Conservation (phyloP, 2,329 filamentous ascomycete genomes). For the Pyricularia sp. region DNA sequence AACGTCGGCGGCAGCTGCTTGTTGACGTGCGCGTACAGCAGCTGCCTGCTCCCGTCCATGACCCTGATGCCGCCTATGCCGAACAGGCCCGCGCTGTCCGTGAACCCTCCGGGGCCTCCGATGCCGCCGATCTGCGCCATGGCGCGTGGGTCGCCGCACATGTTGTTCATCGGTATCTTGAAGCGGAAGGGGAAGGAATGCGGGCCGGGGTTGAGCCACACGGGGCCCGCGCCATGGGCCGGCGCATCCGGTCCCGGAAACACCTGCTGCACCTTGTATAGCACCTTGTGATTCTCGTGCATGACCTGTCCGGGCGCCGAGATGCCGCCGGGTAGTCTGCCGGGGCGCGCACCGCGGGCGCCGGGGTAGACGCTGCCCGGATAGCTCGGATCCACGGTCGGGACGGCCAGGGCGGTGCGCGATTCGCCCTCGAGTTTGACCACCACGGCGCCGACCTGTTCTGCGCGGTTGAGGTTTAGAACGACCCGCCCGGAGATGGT, state of each 20-base stretch:
- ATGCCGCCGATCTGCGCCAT: slow-evolving; percentile 46
- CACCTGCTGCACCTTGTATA: slow-evolving; percentile 66
- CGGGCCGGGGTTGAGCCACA: slow-evolving; percentile 54
- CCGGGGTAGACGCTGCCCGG: slow-evolving; percentile 27
- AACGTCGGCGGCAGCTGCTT: slow-evolving; percentile 82
- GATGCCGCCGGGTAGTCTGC: slow-evolving; percentile 7
- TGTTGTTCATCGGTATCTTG: slow-evolving; percentile 70
- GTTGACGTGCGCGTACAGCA: slow-evolving; percentile 64
- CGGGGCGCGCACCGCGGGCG: slow-evolving; percentile 22
- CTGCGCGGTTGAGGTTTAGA: slow-evolving; percentile 51
- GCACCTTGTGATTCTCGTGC: slow-evolving; percentile 59
- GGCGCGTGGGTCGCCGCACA: slow-evolving; percentile 46
- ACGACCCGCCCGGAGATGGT: slow-evolving; percentile 54
- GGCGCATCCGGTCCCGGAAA: slow-evolving; percentile 51
- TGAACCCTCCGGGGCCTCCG: slow-evolving; percentile 42
- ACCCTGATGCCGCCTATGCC: slow-evolving; percentile 44
- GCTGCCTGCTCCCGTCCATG: slow-evolving; percentile 54
- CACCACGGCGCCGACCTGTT: slow-evolving; percentile 62
- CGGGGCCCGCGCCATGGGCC: slow-evolving; percentile 25
- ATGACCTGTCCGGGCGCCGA: slow-evolving; percentile 27
- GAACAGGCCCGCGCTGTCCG: slow-evolving; percentile 32
- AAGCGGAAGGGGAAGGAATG: slow-evolving; percentile 73
- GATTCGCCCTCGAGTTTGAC: slow-evolving; percentile 81
- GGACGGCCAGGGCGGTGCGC: slow-evolving; percentile 51
- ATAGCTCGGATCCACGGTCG: slow-evolving; percentile 25